Percentiles rank a stretch among this genome's conserved stretches.
Conservation (phyloP, 345 rosid genomes). For the Carallia pectinifolia region DNA sequence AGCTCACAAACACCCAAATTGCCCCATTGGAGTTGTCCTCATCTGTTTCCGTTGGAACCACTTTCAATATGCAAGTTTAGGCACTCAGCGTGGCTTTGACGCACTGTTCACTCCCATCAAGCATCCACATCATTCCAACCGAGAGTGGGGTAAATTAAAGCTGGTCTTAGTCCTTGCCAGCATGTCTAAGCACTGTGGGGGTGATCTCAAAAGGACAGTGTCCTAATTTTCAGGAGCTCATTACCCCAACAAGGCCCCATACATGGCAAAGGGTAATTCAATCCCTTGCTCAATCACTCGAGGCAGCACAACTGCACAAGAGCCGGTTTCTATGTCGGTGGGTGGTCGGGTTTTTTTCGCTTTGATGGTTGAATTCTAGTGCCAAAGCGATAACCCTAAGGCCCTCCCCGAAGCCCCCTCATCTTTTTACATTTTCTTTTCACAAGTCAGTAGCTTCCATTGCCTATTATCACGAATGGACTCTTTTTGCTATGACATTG, state of each 20-base stretch:
- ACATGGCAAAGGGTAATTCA: constrained; percentile 5
- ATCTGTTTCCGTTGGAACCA: constrained; percentile 36
- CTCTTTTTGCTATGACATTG: neutral
- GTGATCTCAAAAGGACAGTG: constrained; percentile 40
- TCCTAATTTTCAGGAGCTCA: constrained; percentile 48
- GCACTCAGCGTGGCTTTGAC: constrained; percentile 8
- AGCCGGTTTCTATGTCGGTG: constrained; percentile 39
- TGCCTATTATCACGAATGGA: constrained; percentile 12
- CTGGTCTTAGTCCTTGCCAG: constrained; percentile 39
- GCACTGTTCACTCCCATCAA: constrained; percentile 18
- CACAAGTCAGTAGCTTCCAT: constrained; percentile 13
- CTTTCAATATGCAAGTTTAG: constrained; percentile 14
- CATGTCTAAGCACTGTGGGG: constrained; percentile 41
- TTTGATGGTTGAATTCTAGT: too few relatives aligned
- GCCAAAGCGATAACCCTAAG: too few relatives aligned
- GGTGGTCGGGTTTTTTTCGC: constrained; percentile 32
- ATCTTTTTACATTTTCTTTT: constrained; percentile 6
- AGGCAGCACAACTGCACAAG: neutral
- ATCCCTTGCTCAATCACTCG: neutral
- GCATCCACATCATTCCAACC: constrained; percentile 49
- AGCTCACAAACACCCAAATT: neutral
- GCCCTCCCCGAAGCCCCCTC: neutral
- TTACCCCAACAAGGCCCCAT: constrained; percentile 31
- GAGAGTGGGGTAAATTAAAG: constrained; percentile 33
- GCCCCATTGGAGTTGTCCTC: constrained; percentile 26